phyloP scores from a whole-genome alignment of 2,329 filamentous ascomycete genomes.

The Trichoderma asperellum region DNA sequence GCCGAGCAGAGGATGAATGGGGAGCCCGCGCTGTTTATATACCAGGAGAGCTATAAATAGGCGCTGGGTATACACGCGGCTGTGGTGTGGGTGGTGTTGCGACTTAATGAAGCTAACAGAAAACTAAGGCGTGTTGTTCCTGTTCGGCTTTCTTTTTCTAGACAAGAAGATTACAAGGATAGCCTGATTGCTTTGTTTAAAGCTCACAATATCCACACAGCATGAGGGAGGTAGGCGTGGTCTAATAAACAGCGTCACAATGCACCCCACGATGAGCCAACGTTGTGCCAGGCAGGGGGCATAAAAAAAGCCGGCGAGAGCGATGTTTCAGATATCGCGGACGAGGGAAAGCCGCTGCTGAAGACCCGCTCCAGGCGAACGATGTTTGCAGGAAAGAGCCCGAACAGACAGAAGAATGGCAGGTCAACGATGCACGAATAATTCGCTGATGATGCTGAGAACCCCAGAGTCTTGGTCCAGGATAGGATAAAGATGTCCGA shows the following conservation, averaged over 20 bases:
- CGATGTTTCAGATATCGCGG: conserved; percentile 11
- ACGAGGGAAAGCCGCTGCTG: conserved; percentile 24
- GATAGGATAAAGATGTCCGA: not conserved
- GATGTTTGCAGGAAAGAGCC: conserved; percentile 5
- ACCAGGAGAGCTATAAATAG: not conserved
- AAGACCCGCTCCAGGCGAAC: conserved; percentile 32
- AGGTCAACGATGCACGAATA: not conserved
- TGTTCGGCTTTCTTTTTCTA: not conserved
- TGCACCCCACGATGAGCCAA: conserved; percentile 7
- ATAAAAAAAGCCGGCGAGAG: conserved; percentile 6
- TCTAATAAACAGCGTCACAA: conserved; percentile 4
- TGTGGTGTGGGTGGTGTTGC: conserved; percentile 12
- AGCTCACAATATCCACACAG: conserved; percentile 17
- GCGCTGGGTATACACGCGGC: not conserved
- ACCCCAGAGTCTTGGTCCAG: not conserved
- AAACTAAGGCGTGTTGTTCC: not conserved
- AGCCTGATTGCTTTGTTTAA: not conserved
- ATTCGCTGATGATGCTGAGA: not conserved
- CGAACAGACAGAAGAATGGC: not conserved
- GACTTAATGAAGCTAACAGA: not conserved
- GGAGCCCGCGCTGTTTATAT: not conserved
- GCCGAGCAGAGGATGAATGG: not conserved
- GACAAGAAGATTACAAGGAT: conserved; percentile 14
- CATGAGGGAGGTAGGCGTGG: not conserved
- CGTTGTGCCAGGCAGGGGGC: conserved; percentile 4